A percentile compares a stretch with the other conserved stretches of the same genome.
Evolutionary conservation across 257 asterid species (phyloP).

Genomic region (Coffea canephora): DNA sequence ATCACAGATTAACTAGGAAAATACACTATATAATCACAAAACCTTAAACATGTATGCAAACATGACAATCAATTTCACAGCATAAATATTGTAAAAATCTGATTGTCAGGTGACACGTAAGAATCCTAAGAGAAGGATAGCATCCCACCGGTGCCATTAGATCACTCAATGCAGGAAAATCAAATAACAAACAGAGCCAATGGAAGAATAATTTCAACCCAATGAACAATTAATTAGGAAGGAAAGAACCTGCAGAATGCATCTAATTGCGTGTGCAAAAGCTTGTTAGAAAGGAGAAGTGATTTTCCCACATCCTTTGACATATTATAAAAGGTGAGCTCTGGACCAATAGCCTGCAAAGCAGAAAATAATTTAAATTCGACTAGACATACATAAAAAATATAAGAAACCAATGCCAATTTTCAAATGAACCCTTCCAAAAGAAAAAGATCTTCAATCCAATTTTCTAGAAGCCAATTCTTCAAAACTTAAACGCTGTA

Average conservation of each 20-base stretch:
- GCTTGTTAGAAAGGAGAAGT: conserved; percentile 62
- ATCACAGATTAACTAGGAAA: background rate
- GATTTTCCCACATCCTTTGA: conserved; percentile 61
- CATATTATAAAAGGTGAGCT: conserved; percentile 85
- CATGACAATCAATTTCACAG: background rate
- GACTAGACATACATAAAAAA: conserved; percentile 18
- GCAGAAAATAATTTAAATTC: conserved; percentile 13
- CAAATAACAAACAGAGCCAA: background rate
- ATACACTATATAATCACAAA: background rate
- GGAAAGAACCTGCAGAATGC: conserved; percentile 77
- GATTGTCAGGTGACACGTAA: background rate
- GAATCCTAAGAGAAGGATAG: background rate
- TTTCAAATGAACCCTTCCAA: conserved; percentile 8
- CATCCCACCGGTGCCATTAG: background rate
- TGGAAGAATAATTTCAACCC: background rate
- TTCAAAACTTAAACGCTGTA: background rate
- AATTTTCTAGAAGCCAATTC: background rate
- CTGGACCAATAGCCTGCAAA: conserved; percentile 92
- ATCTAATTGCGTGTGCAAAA: conserved; percentile 89
- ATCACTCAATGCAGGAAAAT: background rate
- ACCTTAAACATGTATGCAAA: no score
- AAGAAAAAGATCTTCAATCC: background rate
- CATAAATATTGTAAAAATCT: background rate
- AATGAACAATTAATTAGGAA: background rate
- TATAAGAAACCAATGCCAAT: conserved; percentile 14